Base-by-base conservation (phyloP, 2,329 filamentous ascomycete species). In the Trichoderma pleuroti region DNA sequence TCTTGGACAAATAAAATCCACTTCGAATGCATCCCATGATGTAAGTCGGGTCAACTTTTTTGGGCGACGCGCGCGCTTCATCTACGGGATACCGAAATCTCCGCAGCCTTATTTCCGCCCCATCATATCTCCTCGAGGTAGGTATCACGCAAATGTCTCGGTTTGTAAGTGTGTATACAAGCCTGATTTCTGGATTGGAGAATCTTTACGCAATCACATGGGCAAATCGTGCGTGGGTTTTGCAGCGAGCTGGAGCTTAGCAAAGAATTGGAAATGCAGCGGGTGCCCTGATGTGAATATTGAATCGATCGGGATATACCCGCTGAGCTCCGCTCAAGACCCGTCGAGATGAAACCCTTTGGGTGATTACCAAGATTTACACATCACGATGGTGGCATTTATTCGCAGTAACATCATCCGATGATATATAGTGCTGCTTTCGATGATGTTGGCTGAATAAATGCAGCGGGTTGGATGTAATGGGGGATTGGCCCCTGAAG, bases 261-360 rank as follows among this genome's bases (percentile, higher is more conserved):
- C 10, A 28, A 49, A 64, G 42, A 34, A 64, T 64, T 64, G n/a
- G 61, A 64, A 64, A 64, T 64, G 39, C 61, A 28, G 26, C 26
- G 3, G 14, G 16, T 32, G 18, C 28, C 28, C 32, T 21, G 57
- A 28, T 28, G 26, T 28, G 3, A 28, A 28, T 34, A 21, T 12
- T 39, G 18, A 39, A 39, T 26, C n/a, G 46, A 49, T 52, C 32
- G 57, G 57, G 57, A 61, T 61, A 39, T 61, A 61, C 57, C 57
- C 57, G 57, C 57, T 34, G 56, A 28, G 52, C 6, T 39, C 21
- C 32, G 34, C 32, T 24, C 16, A 21, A 39, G 26, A 2, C 21
- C 32, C 57, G 21, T 36, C 32, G 7, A 42, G 14, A 39, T 12
- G 46, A 24, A 24, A n/a, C 42, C 10, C n/a, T 49, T 49, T 21